Base-by-base conservation (phyloP, 139 green algal genomes). In the Chlorella sp. region DNA sequence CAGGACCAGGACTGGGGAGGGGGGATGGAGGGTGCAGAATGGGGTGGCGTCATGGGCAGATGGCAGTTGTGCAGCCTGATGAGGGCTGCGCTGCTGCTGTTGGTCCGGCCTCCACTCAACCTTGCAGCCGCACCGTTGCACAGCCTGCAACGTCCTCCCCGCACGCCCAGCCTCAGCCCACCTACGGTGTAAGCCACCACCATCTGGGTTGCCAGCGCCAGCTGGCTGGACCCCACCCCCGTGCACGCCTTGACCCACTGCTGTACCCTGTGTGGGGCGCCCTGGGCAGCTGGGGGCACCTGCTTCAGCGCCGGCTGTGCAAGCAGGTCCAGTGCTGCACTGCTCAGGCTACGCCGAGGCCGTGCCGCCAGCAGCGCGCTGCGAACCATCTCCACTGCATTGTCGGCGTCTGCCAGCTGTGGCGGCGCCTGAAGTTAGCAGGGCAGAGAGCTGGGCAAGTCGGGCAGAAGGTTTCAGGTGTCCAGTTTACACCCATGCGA, bases 201-300 rank as follows among this genome's bases (percentile, higher is more conserved):
- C 56, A 81, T 58, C 54, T 87, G 83, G 20, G 77, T 24, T 26
- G 38, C 82, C 40, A 83, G 62, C 24, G 44, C 36, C 44, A 85
- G 58, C 32, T 41, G 32, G n/a, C 48, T 11, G 9, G 67, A 32
- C 8, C 30, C 32, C 2, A 86, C 56, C 40, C 82, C 82, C 14
- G 80, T 84, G 46, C 32, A 2, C 7, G 22, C 51, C 36, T 36
- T 28, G 14, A 84, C n/a, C 67, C 34, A 0, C 8, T 20, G 64
- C 30, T 46, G 58, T 38, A 56, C 4, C 3, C 77, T 43, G 58
- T 58, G 58, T 43, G 56, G 58, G 11, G 11, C 30, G 17, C 77
- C 46, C 58, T 41, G 77, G 28, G 19, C 3, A 0, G 38, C 28
- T 16, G 38, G 48, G 5, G 56, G 76, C 54, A 73, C 26, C 16